Base-by-base conservation (phyloP, 1,284 basidiomycete genomes). In the Earliella scabrosa region DNA sequence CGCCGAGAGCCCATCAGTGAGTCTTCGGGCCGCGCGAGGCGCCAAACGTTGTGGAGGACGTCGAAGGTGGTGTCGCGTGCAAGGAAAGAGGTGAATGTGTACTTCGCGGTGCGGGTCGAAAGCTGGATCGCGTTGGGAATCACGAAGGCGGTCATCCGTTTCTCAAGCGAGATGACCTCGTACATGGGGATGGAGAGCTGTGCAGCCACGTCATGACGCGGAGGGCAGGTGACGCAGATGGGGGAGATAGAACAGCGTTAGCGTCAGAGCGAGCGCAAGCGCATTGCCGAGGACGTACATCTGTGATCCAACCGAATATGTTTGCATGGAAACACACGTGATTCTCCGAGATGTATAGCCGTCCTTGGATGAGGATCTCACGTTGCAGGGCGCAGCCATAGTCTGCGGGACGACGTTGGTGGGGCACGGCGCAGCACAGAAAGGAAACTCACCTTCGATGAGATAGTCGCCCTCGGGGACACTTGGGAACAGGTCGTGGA, bases 301-400 rank as follows among this genome's bases (percentile, higher is more conserved):
- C 91, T 18, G 96, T 98, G 54, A 98, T 91, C 97, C 97, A 99
- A 43, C 97, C 97, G 73, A 99, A 97, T 51, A 99, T 98, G 71
- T 98, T 99, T 21, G 97, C 96, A 68, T 99, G 93, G 79, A 99
- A 99, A 76, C 94, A 98, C 16, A 98, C 83, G 70, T 98, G 96
- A 73, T 98, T 97, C 75, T 99, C 97, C 1, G 96, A 98, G 23
- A 99, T 93, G 74, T 99, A 99, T 49, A 99, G 72, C 3, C 97
- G 83, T 3, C 97, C 97, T 78, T 99, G 97, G 29, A 98, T 92
- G 26, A 99, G 81, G 63, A 99, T 98, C 72, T 99, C 97, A 50
- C 95, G 87, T 68, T 97, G 94, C 13, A 98, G 73, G 0, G 97
- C 97, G 71, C 97, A 99, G 2, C 97, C 96, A 66, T 99, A 99